A percentile compares a stretch with the other conserved stretches of the same genome.
phyloP scores from a whole-genome alignment of 441 rosid species.

The Erysimum cheiri region DNA sequence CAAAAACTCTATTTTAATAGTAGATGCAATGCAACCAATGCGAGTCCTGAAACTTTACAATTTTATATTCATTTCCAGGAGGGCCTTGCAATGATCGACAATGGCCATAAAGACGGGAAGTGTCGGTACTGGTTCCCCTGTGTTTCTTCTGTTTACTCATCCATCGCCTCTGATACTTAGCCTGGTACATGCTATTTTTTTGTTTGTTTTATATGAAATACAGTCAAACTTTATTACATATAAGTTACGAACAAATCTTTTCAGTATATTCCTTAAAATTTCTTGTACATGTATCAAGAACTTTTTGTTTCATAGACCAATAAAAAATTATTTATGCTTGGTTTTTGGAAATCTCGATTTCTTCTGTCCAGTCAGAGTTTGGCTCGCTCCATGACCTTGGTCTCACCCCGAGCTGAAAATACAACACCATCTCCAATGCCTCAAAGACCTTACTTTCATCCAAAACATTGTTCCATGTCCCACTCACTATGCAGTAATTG shows the following conservation, averaged over 20 bases:
- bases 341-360: conserved; percentile 43
- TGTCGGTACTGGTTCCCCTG: conserved; percentile 92
- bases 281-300: conserved; percentile 38
- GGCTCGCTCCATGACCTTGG: conserved; percentile 93
- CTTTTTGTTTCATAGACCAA: background rate
- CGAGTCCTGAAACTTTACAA: conserved; percentile 26
- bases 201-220: background rate
- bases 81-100: conserved; percentile 91
- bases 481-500: conserved; percentile 91
- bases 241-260: conserved; percentile 7
- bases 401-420: conserved; percentile 59
- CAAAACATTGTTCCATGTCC: conserved; percentile 73
- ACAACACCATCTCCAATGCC: conserved; percentile 76
- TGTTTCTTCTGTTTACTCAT: conserved; percentile 68
- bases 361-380: conserved; percentile 67
- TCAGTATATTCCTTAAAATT: conserved; percentile 7
- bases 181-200: conserved; percentile 2
- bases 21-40: conserved; percentile 9
- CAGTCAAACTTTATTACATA: conserved; percentile 22
- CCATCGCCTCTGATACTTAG: conserved; percentile 48
- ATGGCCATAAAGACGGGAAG: conserved; percentile 78
- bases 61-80: conserved; percentile 52
- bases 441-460: conserved; percentile 67
- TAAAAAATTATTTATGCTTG: conserved; percentile 34
- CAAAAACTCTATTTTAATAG: background rate